Base-by-base conservation (phyloP, 306 rosid genomes). In the Glycine soja region DNA sequence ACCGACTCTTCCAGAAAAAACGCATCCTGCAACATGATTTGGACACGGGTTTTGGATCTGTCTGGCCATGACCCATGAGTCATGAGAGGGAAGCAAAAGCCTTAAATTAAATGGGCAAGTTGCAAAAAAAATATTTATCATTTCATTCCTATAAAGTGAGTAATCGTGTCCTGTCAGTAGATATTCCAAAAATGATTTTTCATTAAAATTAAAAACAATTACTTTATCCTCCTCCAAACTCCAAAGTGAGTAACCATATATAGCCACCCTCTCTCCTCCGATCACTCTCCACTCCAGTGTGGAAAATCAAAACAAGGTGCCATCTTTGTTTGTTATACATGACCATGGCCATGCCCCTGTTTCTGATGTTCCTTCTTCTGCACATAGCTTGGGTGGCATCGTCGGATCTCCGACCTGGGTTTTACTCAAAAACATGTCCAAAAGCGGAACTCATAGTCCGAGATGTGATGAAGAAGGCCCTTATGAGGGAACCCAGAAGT, bases 401-500 rank as follows among this genome's bases (percentile, higher is more conserved):
- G 45, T 69, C 76, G 0, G 68, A 77, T 38, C 97, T 94, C 85
- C 92, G 82, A 38, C 87, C 90, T 0, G 92, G 79, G 45, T 88
- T 46, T 82, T 95, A 95, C 90, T 43, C 73, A 24, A 3, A 58
- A 5, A 82, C 90, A 1, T 95, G 99, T 70, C 94, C 97, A 2
- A 10, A 80, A 2, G 97, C 96, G 0, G 94, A 95, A 75, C 12
- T 8, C 8, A 32, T 91, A 47, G 94, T 89, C 72, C 84, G 93
- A 48, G 74, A 82, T 9, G 92, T 88, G 71, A 93, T 95, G 97
- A 81, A 77, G 14, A 91, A 75, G 40, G 93, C 97, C 14, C 70
- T 89, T 14, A 3, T 80, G 12, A 75, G 87, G 77, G 98, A 93
- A 74, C 88, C 97, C 3, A 83, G 97, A 18, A 90, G 98, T 24